A percentile compares a stretch with the other conserved stretches of the same genome.
Evolutionary conservation across 73 alveolate species (phyloP).

Genomic region (Symbiodinium natans): DNA sequence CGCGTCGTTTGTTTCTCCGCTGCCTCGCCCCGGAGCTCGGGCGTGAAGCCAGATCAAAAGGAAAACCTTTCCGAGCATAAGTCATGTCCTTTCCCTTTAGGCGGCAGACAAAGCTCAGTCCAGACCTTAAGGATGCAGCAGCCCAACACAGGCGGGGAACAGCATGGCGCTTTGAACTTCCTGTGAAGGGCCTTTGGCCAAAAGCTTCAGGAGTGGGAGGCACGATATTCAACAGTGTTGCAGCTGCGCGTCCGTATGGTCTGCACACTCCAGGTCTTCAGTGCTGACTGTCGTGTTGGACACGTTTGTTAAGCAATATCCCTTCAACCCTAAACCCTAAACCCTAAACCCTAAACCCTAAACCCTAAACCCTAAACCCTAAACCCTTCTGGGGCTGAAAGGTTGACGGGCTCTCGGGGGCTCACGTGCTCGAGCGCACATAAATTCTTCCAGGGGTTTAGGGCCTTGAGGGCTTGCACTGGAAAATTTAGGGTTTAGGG

Average conservation of each 20-base stretch:
- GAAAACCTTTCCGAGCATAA: background rate
- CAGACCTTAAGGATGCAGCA: background rate
- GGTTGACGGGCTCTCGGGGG: too few species aligned
- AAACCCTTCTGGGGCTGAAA: too few species aligned
- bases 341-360: too few species aligned
- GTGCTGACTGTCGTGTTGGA: background rate
- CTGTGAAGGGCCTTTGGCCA: background rate
- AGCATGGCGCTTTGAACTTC: background rate
- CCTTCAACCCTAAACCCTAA: too few species aligned
- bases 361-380: too few species aligned
- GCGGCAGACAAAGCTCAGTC: background rate
- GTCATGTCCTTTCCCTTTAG: background rate
- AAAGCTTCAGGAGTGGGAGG: background rate
- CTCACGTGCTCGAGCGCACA: too few species aligned
- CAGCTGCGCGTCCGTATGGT: constrained; percentile 2
- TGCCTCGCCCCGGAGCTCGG: background rate
- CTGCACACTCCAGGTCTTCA: background rate
- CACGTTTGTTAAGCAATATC: background rate
- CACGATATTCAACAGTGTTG: background rate
- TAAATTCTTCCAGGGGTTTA: too few species aligned
- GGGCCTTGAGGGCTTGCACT: too few species aligned
- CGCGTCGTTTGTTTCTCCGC: background rate
- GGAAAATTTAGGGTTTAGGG: too few species aligned
- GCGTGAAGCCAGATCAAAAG: background rate
- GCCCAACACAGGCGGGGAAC: background rate